Base-by-base conservation (phyloP, 2,329 filamentous ascomycete species). In the Delphinella strobiligena region DNA sequence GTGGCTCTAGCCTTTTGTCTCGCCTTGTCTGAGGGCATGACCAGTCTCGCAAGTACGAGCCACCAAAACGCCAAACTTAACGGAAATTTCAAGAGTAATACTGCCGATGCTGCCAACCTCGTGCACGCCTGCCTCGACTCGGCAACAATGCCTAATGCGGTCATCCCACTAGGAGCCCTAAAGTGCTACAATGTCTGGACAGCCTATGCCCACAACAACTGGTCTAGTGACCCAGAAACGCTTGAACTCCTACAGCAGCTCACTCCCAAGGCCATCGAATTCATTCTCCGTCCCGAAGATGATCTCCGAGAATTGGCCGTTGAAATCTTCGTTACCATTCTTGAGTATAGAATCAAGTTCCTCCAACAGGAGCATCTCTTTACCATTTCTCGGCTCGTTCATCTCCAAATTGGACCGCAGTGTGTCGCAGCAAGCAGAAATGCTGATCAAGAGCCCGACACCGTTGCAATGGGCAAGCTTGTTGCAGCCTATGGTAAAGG, bases 401-500 rank as follows among this genome's bases (percentile, higher is more conserved):
- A 71, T 22, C 76, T 70, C 37, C 55, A 67, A 8, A 80, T 76
- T 74, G 74, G 75, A 3, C 63, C 67, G 11, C 36, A 43, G 31
- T 58, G 67, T 22, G 68, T 70, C 35, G 75, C 82, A 45, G 59
- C 68, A 36, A 60, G 62, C 34, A 60, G 83, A 2, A 49, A 77
- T 10, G 62, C 68, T 10, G 76, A 74, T 5, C 2, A 34, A 14
- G 75, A 82, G 41, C 74, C 73, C 36, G 74, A 78, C 9, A 77
- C 77, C 43, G 75, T 77, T n/a, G 72, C 76, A 38, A 82, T 82
- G 49, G 78, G 76, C 1, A 68, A 77, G 36, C 63, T 87, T 11
- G 63, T 85, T 49, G 61, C 86, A 4, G 74, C 80, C 0, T 83
- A 80, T 51, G 81, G 75, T 3, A 78, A 83, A 51, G 74, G 77